Conservation (phyloP, 108 stramenopile genomes). For the Cylindrotheca closterium region DNA sequence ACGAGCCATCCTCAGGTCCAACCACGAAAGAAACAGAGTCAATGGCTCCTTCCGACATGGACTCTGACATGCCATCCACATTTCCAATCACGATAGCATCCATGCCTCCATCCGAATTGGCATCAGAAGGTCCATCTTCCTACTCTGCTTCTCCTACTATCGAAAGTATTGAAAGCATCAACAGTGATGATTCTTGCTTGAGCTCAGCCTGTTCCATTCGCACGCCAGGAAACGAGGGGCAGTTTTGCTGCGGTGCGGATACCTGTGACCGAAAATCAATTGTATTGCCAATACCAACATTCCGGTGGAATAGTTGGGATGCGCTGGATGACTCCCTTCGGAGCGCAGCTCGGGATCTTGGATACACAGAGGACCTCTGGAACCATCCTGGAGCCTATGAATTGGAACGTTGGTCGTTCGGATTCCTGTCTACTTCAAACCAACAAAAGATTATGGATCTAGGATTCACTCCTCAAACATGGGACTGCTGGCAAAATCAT, state of each 20-base stretch:
- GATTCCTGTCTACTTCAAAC: background rate
- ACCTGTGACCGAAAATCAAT: background rate
- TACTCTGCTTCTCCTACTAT: too few species aligned
- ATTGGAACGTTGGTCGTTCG: conserved; percentile 1
- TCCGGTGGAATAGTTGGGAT: background rate
- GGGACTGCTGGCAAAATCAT: conserved; percentile 31
- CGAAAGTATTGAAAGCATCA: too few species aligned
- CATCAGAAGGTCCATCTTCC: too few species aligned
- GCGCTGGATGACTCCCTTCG: background rate
- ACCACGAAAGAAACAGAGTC: too few species aligned
- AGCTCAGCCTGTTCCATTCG: background rate
- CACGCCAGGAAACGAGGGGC: background rate
- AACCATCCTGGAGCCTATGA: background rate
- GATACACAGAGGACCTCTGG: conserved; percentile 4
- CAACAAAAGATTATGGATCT: background rate
- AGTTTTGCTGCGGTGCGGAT: background rate
- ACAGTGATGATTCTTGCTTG: too few species aligned
- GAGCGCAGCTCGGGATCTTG: background rate
- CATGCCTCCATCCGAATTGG: too few species aligned
- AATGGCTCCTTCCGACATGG: too few species aligned
- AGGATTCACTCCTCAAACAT: conserved; percentile 4
- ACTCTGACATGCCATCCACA: too few species aligned
- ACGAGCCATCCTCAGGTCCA: too few species aligned
- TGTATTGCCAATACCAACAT: background rate
- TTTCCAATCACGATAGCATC: too few species aligned